phyloP scores from a whole-genome alignment of 257 asterid genomes.

The Rauvolfia tetraphylla region DNA sequence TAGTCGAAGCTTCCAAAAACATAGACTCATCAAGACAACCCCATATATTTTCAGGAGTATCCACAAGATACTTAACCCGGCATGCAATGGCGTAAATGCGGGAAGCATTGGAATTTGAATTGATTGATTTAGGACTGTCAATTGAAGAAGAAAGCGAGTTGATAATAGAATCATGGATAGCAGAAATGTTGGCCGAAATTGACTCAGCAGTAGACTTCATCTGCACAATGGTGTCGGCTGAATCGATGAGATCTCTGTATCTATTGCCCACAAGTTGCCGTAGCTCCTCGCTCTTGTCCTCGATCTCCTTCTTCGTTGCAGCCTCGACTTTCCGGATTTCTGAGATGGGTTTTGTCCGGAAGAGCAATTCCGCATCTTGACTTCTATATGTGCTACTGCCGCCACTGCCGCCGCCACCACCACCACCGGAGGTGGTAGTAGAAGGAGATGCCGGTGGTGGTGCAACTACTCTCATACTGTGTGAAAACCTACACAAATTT shows the following conservation, averaged over 20 bases:
- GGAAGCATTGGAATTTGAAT: conserved; percentile 36
- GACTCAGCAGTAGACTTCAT: conserved; percentile 91
- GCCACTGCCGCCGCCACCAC: conserved; percentile 3
- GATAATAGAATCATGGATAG: conserved; percentile 58
- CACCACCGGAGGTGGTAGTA: conserved; percentile 2
- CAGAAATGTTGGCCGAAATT: conserved; percentile 66
- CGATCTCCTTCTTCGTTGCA: conserved; percentile 85
- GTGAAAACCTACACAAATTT: background rate
- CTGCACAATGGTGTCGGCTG: conserved; percentile 87
- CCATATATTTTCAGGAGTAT: conserved; percentile 98
- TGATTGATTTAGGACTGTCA: conserved; percentile 49
- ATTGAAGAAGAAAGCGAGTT: conserved; percentile 62
- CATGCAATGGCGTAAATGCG: conserved; percentile 82
- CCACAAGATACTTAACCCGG: conserved; percentile 96
- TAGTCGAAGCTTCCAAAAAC: conserved; percentile 86
- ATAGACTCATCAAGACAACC: conserved; percentile 95
- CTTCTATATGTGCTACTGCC: conserved; percentile 47
- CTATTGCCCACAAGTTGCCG: conserved; percentile 91
- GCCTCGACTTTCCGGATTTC: conserved; percentile 88
- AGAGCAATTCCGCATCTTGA: conserved; percentile 87
- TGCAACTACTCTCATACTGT: conserved; percentile 28
- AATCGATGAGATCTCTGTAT: conserved; percentile 94
- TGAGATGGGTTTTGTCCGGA: conserved; percentile 81
- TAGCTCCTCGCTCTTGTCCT: conserved; percentile 91
- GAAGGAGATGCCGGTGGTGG: conserved; percentile 22